Evolutionary conservation across 306 rosid genomes (phyloP).

Genomic region (Arachis stenosperma): DNA sequence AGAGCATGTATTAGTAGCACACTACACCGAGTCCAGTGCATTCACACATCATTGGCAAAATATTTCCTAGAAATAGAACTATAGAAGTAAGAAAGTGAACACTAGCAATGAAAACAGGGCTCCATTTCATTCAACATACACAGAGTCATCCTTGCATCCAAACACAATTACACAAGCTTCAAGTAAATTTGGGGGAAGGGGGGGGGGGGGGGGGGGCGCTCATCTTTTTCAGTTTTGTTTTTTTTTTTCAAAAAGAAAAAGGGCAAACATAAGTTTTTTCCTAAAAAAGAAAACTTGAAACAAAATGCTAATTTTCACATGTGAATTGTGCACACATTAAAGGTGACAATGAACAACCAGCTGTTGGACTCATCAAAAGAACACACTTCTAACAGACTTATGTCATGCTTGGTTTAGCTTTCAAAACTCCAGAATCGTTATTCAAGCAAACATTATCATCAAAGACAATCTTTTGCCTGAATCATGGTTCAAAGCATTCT

Average conservation of each 20-base stretch:
- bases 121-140: too few species aligned
- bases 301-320: slow-evolving; percentile 10
- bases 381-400: not conserved
- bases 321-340: not conserved
- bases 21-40: not conserved
- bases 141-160: too few species aligned
- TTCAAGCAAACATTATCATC: not conserved
- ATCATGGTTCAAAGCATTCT: not conserved
- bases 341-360: slow-evolving; percentile 54
- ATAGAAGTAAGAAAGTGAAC: too few species aligned
- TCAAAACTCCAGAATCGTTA: not conserved
- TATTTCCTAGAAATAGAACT: not conserved
- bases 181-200: too few species aligned
- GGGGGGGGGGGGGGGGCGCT: too few species aligned
- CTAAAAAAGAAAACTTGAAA: not conserved
- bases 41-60: slow-evolving; percentile 1
- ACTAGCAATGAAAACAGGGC: too few species aligned
- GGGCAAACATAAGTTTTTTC: too few species aligned
- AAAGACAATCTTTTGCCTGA: not conserved
- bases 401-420: not conserved
- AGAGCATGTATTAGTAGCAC: too few species aligned
- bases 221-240: too few species aligned
- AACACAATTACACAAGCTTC: too few species aligned
- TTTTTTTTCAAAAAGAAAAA: too few species aligned
- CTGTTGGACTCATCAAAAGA: slow-evolving; percentile 46